Percentiles rank a stretch among this genome's conserved stretches.
These are phyloP conservation scores for Boletus reticuloceps DNA, from an alignment of 768 basidiomycete species.

Conservation along the genomic window DNA sequence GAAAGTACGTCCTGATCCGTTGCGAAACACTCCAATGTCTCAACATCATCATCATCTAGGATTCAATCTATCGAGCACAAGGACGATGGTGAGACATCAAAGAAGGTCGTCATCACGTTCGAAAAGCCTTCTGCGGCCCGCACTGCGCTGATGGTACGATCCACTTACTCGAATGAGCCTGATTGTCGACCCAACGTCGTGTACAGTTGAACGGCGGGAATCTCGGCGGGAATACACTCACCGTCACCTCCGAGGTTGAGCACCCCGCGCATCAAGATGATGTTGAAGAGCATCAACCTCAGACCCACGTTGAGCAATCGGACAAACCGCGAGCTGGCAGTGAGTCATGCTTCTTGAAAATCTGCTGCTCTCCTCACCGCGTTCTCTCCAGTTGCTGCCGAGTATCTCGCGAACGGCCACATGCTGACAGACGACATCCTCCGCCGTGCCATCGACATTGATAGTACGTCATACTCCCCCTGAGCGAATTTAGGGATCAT, in stretches of 20 bases:
- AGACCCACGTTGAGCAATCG: conserved; percentile 58
- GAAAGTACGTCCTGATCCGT: conserved; percentile 50
- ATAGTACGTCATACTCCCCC: conserved; percentile 40
- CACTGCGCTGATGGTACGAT: conserved; percentile 76
- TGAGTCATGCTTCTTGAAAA: conserved; percentile 32
- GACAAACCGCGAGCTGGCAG: conserved; percentile 92
- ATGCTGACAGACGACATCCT: conserved; percentile 74
- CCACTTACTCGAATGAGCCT: neutral
- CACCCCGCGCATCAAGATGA: conserved; percentile 56
- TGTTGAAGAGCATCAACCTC: conserved; percentile 27
- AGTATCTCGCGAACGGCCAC: conserved; percentile 93
- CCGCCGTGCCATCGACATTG: conserved; percentile 77
- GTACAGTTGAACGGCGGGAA: conserved; percentile 67
- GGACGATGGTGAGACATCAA: conserved; percentile 35
- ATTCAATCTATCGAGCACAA: conserved; percentile 66
- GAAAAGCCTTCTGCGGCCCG: conserved; percentile 81
- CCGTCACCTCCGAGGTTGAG: conserved; percentile 66
- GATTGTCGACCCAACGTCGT: neutral
- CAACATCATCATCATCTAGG: conserved; percentile 32
- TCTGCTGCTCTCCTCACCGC: no score
- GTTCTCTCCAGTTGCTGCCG: conserved; percentile 68
- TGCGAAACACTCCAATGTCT: neutral
- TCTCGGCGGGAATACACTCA: conserved; percentile 68
- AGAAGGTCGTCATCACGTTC: conserved; percentile 73
- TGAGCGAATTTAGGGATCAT: neutral